Evolutionary conservation across 2,329 filamentous ascomycete genomes (phyloP).

Genomic region (Fusarium sp.): DNA sequence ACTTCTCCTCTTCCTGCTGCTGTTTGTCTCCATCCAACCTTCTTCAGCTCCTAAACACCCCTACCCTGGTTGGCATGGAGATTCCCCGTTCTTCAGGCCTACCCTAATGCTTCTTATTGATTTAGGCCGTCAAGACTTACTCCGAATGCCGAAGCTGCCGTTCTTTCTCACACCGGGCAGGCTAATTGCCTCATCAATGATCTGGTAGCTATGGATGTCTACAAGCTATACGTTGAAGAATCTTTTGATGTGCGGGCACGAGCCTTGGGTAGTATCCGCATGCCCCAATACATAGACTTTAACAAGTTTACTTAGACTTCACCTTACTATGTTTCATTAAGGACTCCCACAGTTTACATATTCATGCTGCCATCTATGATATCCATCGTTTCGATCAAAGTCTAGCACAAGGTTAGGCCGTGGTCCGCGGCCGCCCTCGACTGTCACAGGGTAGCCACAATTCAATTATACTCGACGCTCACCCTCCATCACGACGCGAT

Average conservation of each 20-base stretch:
- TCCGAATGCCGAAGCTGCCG: constrained; percentile 38
- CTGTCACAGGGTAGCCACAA: constrained; percentile 23
- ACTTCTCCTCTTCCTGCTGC: constrained; percentile 13
- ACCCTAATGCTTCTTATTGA: constrained; percentile 31
- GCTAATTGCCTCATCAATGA: constrained; percentile 25
- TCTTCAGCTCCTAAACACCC: constrained; percentile 28
- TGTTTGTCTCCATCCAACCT: constrained; percentile 23
- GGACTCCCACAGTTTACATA: background rate
- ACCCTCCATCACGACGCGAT: constrained; percentile 33
- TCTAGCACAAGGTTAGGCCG: constrained; percentile 7
- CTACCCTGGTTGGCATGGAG: constrained; percentile 26
- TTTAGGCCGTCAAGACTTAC: constrained; percentile 8
- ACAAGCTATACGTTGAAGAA: background rate
- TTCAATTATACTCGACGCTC: constrained; percentile 16
- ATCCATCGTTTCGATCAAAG: too few species aligned
- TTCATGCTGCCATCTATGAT: too few species aligned
- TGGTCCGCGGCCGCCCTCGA: constrained; percentile 16
- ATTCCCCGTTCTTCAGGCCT: constrained; percentile 27
- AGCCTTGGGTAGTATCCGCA: constrained; percentile 12
- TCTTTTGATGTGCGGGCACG: constrained; percentile 19
- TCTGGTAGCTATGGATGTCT: constrained; percentile 2
- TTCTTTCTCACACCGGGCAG: background rate
- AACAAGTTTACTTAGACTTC: background rate
- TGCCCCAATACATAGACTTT: constrained; percentile 4
- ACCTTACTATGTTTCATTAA: background rate